A percentile compares a stretch with the other conserved stretches of the same genome.
Conservation (phyloP, 768 basidiomycete species). For the Macrolepiota dolichaula region DNA sequence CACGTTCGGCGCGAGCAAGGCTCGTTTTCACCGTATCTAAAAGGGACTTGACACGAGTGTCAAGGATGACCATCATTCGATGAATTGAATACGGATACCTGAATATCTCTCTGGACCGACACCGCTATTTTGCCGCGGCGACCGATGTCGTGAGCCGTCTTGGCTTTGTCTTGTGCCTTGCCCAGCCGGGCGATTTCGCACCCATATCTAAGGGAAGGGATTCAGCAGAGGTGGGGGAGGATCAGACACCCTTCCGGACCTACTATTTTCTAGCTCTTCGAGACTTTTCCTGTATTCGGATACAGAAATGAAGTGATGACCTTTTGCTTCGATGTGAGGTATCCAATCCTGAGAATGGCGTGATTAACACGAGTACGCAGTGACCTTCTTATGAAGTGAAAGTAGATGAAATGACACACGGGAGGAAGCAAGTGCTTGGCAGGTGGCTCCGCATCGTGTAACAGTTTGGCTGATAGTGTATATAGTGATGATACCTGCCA, state of each 20-base stretch:
- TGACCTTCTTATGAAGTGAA: neutral
- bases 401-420: slow-evolving; percentile 32
- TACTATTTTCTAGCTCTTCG: slow-evolving; percentile 79
- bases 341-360: slow-evolving; percentile 60
- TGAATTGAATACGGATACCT: slow-evolving; percentile 41
- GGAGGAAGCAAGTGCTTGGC: slow-evolving; percentile 50
- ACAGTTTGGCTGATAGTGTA: slow-evolving; percentile 14
- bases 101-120: slow-evolving; percentile 72
- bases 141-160: slow-evolving; percentile 66
- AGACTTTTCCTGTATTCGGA: slow-evolving; percentile 86
- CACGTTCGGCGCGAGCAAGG: slow-evolving; percentile 71
- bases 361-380: neutral
- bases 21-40: slow-evolving; percentile 66
- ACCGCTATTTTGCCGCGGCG: slow-evolving; percentile 59
- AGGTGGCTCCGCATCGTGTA: slow-evolving; percentile 40
- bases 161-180: slow-evolving; percentile 63
- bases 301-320: slow-evolving; percentile 83
- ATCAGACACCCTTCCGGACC: slow-evolving; percentile 35
- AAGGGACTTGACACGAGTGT: slow-evolving; percentile 55
- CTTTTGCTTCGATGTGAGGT: slow-evolving; percentile 78
- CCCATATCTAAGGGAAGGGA: slow-evolving; percentile 63
- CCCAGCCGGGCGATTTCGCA: slow-evolving; percentile 77
- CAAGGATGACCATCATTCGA: neutral
- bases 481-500: slow-evolving; percentile 9
- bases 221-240: neutral